A percentile compares a stretch with the other conserved stretches of the same genome.
Evolutionary conservation across 2,329 filamentous ascomycete genomes (phyloP).

Genomic region (Arthrobotrys musiformis): DNA sequence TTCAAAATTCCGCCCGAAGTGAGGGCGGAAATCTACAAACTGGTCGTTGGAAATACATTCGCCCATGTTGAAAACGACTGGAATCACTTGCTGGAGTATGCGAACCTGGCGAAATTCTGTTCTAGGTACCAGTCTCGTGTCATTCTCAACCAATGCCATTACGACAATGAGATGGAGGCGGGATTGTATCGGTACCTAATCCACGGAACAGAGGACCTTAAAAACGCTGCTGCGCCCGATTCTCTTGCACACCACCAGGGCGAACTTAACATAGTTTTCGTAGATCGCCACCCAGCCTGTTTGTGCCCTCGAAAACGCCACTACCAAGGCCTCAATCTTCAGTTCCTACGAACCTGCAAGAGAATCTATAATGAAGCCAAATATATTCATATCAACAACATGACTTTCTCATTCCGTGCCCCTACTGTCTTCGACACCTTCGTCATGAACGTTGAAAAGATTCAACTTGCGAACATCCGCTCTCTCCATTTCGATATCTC

Average conservation of each 20-base stretch:
- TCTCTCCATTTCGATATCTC: slow-evolving; percentile 25
- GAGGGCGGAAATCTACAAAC: slow-evolving; percentile 20
- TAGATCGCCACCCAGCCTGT: neutral
- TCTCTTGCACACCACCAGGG: too few species aligned
- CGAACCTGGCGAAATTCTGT: neutral
- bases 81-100: neutral
- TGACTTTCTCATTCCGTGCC: slow-evolving; percentile 13
- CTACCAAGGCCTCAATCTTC: neutral
- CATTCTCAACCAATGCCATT: neutral
- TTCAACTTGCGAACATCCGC: slow-evolving; percentile 7
- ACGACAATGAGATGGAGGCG: too few species aligned
- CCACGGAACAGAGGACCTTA: too few species aligned
- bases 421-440: slow-evolving; percentile 22
- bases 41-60: slow-evolving; percentile 1
- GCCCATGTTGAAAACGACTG: slow-evolving; percentile 24
- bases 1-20: slow-evolving; percentile 19
- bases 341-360: slow-evolving; percentile 21
- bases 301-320: neutral
- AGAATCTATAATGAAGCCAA: slow-evolving; percentile 11
- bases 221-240: too few species aligned
- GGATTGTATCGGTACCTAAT: too few species aligned
- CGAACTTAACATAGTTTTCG: neutral
- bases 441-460: neutral
- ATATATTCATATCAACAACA: neutral
- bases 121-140: neutral